phyloP scores from a whole-genome alignment of 2,329 filamentous ascomycete genomes.

The Epichloe festucae region DNA sequence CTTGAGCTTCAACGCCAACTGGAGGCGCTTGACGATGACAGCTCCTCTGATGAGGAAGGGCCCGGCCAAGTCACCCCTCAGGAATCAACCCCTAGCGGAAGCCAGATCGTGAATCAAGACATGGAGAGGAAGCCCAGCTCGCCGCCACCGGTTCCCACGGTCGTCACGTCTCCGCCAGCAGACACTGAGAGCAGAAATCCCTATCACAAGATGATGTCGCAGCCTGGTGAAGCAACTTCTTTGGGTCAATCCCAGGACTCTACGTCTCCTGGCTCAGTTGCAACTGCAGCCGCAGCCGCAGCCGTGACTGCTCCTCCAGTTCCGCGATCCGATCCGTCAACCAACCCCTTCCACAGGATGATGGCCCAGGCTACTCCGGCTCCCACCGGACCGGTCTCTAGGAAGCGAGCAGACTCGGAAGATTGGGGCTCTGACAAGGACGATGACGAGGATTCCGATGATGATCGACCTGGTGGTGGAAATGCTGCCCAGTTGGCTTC shows the following conservation, averaged over 20 bases:
- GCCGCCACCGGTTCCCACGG: slow-evolving; percentile 38
- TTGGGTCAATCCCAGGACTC: slow-evolving; percentile 24
- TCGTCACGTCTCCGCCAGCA: slow-evolving; percentile 39
- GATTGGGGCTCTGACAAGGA: slow-evolving; percentile 69
- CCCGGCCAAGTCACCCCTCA: slow-evolving; percentile 55
- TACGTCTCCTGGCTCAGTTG: slow-evolving; percentile 14
- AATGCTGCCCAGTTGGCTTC: slow-evolving; percentile 87
- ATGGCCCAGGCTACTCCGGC: slow-evolving; percentile 49
- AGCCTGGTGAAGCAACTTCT: slow-evolving; percentile 42
- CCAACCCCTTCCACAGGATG: slow-evolving; percentile 90
- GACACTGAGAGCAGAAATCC: slow-evolving; percentile 84
- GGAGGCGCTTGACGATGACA: slow-evolving; percentile 59
- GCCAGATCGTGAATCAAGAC: slow-evolving; percentile 40
- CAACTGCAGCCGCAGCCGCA: slow-evolving; percentile 10
- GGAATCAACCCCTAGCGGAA: slow-evolving; percentile 39
- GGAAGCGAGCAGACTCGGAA: slow-evolving; percentile 49
- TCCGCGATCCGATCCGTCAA: slow-evolving; percentile 50
- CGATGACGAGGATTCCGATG: slow-evolving; percentile 57
- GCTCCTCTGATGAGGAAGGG: slow-evolving; percentile 67
- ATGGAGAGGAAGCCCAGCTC: slow-evolving; percentile 38
- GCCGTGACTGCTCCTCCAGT: slow-evolving; percentile 20
- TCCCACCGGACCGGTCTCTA: slow-evolving; percentile 38
- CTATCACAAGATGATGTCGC: slow-evolving; percentile 81
- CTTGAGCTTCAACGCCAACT: slow-evolving; percentile 80
- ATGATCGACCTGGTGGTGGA: slow-evolving; percentile 65